Base-by-base conservation (phyloP, 805 yeast species). In the Cyberlindnera mrakii region DNA sequence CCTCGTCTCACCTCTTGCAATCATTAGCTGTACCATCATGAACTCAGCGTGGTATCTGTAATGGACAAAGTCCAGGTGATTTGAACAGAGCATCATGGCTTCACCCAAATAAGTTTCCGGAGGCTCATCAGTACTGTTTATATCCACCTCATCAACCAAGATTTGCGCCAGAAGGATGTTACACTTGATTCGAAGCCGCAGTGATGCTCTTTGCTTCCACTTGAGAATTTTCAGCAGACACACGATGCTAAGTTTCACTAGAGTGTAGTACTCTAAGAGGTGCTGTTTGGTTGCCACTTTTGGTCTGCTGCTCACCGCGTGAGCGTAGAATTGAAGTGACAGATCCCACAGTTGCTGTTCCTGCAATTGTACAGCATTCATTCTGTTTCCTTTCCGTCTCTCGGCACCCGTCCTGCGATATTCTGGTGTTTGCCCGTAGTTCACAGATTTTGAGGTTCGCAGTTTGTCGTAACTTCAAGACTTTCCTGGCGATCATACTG, bases 241-340 rank as follows among this genome's bases (percentile, higher is more conserved):
- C 25, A 43, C 46, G 1, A 66, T 47, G 3, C 64, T 42, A 45
- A 61, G 55, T 13, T 55, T 52, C 1, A 65, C 53, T 39, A 68
- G 42, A 4, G 63, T 51, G 44, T 53, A 62, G 41, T 64, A 65
- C 47, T 64, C 65, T n/a, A 42, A 37, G 37, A 65, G 35, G 17
- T 60, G 54, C 5, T 36, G 34, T 20, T 57, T 57, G 19, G 53
- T 43, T 8, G 38, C 23, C 6, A 63, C 49, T 11, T 34, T 42
- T 10, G 31, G 32, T 10, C 47, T 35, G 17, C 38, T 33, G 2
- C 35, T 9, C 2, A 25, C 15, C 8, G 54, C 50, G 30, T 46
- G 51, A 4, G 32, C 16, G 35, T 46, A 47, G 36, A 44, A 51
- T n/a, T 32, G 32, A 20, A 29, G 36, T 0, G 47, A 42, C 7